These are phyloP conservation scores for Diplocarpon rosae DNA, from an alignment of 2,329 filamentous ascomycete species.

Conservation along the genomic window DNA sequence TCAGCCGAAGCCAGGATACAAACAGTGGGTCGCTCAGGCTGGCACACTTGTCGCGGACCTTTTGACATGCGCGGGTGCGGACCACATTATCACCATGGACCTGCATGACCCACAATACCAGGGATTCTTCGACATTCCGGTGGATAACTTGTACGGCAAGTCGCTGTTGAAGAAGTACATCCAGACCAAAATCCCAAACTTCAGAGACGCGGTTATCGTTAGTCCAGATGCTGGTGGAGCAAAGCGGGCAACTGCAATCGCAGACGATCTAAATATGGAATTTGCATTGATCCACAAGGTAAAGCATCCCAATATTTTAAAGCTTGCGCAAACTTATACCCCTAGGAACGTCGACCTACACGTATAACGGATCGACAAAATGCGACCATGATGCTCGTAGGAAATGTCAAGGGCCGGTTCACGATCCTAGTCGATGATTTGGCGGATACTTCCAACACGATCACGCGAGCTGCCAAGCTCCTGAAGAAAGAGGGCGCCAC, in stretches of 20 bases:
- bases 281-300: constrained; percentile 99
- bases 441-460: constrained; percentile 92
- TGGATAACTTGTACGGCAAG: constrained; percentile 91
- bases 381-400: constrained; percentile 91
- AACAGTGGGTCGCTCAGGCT: constrained; percentile 96
- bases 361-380: constrained; percentile 83
- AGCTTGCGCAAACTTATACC: constrained; percentile 27
- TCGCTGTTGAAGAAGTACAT: constrained; percentile 61
- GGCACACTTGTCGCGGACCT: constrained; percentile 91
- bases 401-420: constrained; percentile 67
- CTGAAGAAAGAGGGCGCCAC: constrained; percentile 92
- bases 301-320: constrained; percentile 28
- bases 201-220: constrained; percentile 80
- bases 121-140: constrained; percentile 96
- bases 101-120: constrained; percentile 94
- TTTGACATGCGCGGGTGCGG: constrained; percentile 86
- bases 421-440: constrained; percentile 92
- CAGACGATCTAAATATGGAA: constrained; percentile 83
- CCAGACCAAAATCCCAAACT: constrained; percentile 68
- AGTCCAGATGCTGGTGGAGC: constrained; percentile 94
- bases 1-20: constrained; percentile 83
- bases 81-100: constrained; percentile 97
- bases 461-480: constrained; percentile 92
- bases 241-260: constrained; percentile 90
- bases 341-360: constrained; percentile 76